phyloP scores from a whole-genome alignment of 805 yeast species.

The Saccharomycopsis vini region DNA sequence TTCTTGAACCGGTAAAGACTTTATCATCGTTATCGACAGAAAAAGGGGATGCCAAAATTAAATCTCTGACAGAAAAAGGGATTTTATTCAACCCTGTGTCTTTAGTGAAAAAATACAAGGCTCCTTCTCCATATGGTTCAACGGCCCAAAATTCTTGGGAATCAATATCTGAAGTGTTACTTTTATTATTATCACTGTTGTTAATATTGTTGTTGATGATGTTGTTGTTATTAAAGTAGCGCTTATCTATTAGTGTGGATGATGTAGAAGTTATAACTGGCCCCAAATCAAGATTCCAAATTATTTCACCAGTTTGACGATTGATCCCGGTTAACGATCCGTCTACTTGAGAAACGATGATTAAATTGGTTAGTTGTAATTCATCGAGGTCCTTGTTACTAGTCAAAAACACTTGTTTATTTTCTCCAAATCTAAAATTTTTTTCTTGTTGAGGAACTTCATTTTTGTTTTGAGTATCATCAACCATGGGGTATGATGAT shows the following conservation, averaged over 20 bases:
- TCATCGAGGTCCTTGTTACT: conserved; percentile 14
- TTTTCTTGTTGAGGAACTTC: conserved; percentile 1
- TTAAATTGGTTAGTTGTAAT: conserved; percentile 13
- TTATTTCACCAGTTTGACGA: conserved; percentile 16
- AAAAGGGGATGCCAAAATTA: conserved; percentile 80
- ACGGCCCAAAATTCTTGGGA: conserved; percentile 64
- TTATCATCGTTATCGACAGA: conserved; percentile 70
- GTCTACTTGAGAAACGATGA: conserved; percentile 18
- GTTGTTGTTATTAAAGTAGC: neutral
- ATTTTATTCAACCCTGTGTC: conserved; percentile 67
- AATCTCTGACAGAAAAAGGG: conserved; percentile 69
- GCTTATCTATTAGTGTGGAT: neutral
- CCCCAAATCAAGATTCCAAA: conserved; percentile 17
- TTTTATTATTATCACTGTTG: conserved; percentile 18
- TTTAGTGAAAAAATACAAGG: conserved; percentile 69
- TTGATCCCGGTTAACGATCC: conserved; percentile 16
- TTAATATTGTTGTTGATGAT: conserved; percentile 3
- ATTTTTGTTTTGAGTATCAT: no score
- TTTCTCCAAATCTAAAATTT: conserved; percentile 6
- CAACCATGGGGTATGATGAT: no score
- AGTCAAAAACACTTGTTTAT: conserved; percentile 11
- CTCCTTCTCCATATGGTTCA: conserved; percentile 83
- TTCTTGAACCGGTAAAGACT: conserved; percentile 78
- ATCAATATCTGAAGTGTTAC: neutral
- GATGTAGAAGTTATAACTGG: conserved; percentile 10